Conservation (phyloP, 352 stramenopile genomes). For the Globisporangium middletonii region DNA sequence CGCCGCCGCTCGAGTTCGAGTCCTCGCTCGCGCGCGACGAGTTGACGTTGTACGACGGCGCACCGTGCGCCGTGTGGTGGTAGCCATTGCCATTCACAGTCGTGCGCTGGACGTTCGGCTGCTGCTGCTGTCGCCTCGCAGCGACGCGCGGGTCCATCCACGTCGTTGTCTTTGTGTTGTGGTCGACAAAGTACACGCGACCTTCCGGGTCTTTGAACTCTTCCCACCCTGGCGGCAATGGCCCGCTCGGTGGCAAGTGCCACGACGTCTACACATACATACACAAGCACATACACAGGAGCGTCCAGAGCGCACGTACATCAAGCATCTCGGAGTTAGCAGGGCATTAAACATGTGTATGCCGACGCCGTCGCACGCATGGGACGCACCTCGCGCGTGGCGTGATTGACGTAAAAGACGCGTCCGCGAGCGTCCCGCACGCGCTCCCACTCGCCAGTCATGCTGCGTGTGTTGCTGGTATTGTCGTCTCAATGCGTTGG, state of each 20-base stretch:
- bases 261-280: slow-evolving; percentile 56
- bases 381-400: slow-evolving; percentile 56
- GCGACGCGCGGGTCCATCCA: slow-evolving; percentile 77
- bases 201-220: slow-evolving; percentile 70
- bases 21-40: slow-evolving; percentile 7
- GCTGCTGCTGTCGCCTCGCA: slow-evolving; percentile 3
- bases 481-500: not conserved
- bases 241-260: slow-evolving; percentile 59
- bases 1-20: slow-evolving; percentile 9
- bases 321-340: not conserved
- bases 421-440: slow-evolving; percentile 74
- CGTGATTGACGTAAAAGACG: slow-evolving; percentile 86
- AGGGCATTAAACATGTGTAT: too few species aligned
- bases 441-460: slow-evolving; percentile 54
- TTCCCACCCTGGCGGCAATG: slow-evolving; percentile 71
- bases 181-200: slow-evolving; percentile 80
- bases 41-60: slow-evolving; percentile 5
- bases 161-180: slow-evolving; percentile 66
- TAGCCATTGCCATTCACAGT: slow-evolving; percentile 4
- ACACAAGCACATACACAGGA: slow-evolving; percentile 3
- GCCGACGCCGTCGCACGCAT: not conserved
- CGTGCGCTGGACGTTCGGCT: not conserved
- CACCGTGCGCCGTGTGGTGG: not conserved
- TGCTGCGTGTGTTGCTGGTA: not conserved
- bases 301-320: not conserved